Conservation (phyloP, 495 filamentous ascomycete genomes). For the Letharia columbiana region DNA sequence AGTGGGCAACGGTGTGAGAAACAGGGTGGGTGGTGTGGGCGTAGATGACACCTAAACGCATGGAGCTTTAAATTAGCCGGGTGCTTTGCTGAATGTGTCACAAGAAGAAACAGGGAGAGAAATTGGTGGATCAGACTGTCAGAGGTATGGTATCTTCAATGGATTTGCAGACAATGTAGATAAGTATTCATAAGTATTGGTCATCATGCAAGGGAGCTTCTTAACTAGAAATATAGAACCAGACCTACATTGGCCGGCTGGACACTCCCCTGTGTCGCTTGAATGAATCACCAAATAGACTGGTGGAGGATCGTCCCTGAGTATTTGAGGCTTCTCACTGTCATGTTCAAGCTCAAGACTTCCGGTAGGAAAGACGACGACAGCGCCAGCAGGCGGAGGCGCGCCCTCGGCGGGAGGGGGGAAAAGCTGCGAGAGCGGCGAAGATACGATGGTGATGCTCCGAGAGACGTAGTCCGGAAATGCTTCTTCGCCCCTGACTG, state of each 20-base stretch:
- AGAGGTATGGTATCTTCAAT: constrained; percentile 75
- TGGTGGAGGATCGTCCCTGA: constrained; percentile 35
- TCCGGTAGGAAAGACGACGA: constrained; percentile 56
- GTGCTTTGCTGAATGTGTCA: constrained; percentile 16
- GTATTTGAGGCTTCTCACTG: constrained; percentile 20
- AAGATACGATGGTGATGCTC: constrained; percentile 58
- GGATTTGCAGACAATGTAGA: constrained; percentile 95
- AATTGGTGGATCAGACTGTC: constrained; percentile 71
- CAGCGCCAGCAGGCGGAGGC: constrained; percentile 61
- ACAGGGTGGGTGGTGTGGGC: constrained; percentile 42
- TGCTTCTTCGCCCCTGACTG: background rate
- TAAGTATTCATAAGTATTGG: constrained; percentile 73
- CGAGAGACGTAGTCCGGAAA: constrained; percentile 30
- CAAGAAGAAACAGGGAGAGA: constrained; percentile 22
- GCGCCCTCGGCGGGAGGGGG: constrained; percentile 62
- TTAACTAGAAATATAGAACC: constrained; percentile 15
- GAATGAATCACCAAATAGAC: constrained; percentile 72
- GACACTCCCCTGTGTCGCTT: constrained; percentile 84
- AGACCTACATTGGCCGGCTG: constrained; percentile 77
- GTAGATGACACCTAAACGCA: constrained; percentile 59
- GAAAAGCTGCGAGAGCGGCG: constrained; percentile 58
- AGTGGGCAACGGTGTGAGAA: constrained; percentile 27
- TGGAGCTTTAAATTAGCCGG: constrained; percentile 8
- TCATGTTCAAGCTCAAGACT: constrained; percentile 8
- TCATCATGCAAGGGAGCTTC: constrained; percentile 56